Base-by-base conservation (phyloP, 2,329 filamentous ascomycete genomes). In the Xylaria sp. region DNA sequence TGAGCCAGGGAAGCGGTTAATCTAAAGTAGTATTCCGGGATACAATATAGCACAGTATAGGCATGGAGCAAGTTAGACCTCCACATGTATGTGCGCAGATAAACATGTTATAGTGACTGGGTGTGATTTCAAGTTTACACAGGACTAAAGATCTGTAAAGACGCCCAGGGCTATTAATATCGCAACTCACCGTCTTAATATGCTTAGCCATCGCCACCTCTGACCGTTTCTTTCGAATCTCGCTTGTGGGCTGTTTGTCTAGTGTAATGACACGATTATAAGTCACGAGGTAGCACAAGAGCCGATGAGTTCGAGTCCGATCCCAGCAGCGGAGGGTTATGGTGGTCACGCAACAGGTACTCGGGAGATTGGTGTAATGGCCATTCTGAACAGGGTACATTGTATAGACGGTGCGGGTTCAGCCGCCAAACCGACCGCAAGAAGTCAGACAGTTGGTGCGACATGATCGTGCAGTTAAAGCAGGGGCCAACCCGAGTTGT, bases 351-450 rank as follows among this genome's bases (percentile, higher is more conserved):
- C 63, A 49, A 17, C 67, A 69, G 63, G 39, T 31, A 50, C n/a
- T 57, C 56, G 60, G 56, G 49, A 61, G 20, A 49, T 58, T 66
- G 56, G 63, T 61, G 66, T 68, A 68, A 67, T 57, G 38, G 45
- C 11, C 13, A 7, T 54, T 60, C 33, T 39, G 42, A 49, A 25
- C 42, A 22, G 36, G n/a, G 51, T 44, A 50, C 20, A 44, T 36
- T 51, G 45, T 47, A 33, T 31, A 56, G 51, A 51, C 31, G 57
- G 53, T 20, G 49, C 55, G 27, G 39, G 25, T 39, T 63, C 42
- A 63, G 64, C 54, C 33, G 64, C 42, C 20, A 50, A 45, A 22
- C 45, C n/a, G 42, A 10, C 33, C 11, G 27, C 29, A 29, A 45
- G 22, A 56, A 50, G 33, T 22, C 27, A 60, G 63, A 45, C n/a